These are phyloP conservation scores for Magnaporthiopsis rhizophila DNA, from an alignment of 2,329 filamentous ascomycete genomes.

Conservation along the genomic window DNA sequence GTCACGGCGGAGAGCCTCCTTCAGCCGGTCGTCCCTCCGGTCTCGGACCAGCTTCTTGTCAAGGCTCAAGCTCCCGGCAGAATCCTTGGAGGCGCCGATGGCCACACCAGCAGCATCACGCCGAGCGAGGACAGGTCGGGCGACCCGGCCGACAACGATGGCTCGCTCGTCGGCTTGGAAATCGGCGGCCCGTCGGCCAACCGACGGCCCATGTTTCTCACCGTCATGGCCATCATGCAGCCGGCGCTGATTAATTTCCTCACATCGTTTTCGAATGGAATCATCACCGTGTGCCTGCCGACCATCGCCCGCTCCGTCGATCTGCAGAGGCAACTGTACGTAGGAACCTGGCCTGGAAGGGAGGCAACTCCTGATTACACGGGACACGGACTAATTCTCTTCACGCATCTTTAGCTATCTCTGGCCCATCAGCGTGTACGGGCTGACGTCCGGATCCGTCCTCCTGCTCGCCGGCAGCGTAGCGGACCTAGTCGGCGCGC, in stretches of 20 bases:
- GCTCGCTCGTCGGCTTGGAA: not conserved
- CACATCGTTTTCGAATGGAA: conserved; percentile 20
- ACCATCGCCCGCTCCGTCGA: conserved; percentile 28
- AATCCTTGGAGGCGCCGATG: not conserved
- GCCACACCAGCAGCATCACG: not conserved
- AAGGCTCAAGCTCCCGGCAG: not conserved
- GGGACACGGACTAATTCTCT: not conserved
- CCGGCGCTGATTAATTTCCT: conserved; percentile 20
- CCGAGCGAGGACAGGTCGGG: not conserved
- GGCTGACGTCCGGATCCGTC: conserved; percentile 26
- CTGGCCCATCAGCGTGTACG: conserved; percentile 28
- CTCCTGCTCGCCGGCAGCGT: conserved; percentile 30
- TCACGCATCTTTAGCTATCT: not conserved
- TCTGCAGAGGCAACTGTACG: conserved; percentile 16
- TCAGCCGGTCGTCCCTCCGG: not conserved
- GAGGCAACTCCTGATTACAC: too few relatives aligned
- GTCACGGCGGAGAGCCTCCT: not conserved
- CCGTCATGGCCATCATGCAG: conserved; percentile 8
- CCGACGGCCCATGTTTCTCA: not conserved
- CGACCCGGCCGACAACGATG: not conserved
- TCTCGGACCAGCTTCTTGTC: not conserved
- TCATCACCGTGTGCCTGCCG: conserved; percentile 31
- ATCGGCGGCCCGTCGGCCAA: not conserved
- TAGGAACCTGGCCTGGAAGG: too few relatives aligned
- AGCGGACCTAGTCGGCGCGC: conserved; percentile 28